Evolutionary conservation across 345 rosid genomes (phyloP), one percentile per base, ranked within the genome.

Genomic region (Salix dunnii): DNA sequence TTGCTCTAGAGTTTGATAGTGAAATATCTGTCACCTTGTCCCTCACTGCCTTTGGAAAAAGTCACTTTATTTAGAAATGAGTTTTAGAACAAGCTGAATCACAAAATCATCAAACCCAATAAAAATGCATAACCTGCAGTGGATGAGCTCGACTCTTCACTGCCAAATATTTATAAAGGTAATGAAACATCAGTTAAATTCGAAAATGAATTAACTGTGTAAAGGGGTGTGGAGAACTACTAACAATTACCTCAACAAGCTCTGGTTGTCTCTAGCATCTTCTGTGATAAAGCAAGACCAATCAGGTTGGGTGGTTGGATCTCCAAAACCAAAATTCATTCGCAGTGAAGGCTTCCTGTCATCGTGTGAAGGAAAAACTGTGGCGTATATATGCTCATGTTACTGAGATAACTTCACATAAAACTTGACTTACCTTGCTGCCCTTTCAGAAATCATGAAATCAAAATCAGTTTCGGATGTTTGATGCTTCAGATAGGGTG

Each of bases 111-210:
- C 67, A 70, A 28, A 51, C 68, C 73, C 46, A 66, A 60, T 69
- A 70, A 77, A 35, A 35, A 71, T 36, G 74, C 72, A 46, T 55
- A 77, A 94, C 98, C 97, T 90, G 97, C 94, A 70, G 87, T 86
- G 77, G 97, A 91, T 14, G 92, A 89, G 95, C 91, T 86, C 35
- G 98, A 94, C 83, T 91, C 97, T 79, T 90, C 97, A 76, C 98
- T 91, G 91, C 86, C 69, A 86, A 75, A 78, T 71, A 80, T 74
- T 78, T 46, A 72, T 27, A 13, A 35, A 71, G 70, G 55, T 48
- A 78, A 67, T 70, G 71, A 79, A 83, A 80, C 61, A 71, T 73
- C 62, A 80, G 78, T 66, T 6, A 42, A 69, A 71, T 77, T 46
- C 53, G 28, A 25, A 60, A 76, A 46, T 11, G 25, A 36, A 66